Evolutionary conservation across 768 basidiomycete genomes (phyloP).

Genomic region (Termitomyces sp.): DNA sequence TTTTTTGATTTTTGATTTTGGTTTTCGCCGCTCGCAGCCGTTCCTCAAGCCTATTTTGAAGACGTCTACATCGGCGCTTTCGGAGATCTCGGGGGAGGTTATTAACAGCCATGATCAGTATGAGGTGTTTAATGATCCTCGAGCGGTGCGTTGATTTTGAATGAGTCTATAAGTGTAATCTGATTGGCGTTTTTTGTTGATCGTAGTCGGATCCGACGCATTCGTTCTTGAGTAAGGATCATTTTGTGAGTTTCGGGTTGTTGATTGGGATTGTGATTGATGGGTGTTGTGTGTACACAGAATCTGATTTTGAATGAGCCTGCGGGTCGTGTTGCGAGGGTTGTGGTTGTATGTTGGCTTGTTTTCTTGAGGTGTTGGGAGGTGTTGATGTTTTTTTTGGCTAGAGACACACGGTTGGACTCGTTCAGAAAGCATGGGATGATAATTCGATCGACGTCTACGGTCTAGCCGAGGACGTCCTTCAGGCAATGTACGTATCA

Average conservation of each 20-base stretch:
- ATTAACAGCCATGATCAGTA: constrained; percentile 81
- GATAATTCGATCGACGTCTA: constrained; percentile 57
- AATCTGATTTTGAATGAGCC: constrained; percentile 82
- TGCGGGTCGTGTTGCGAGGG: constrained; percentile 69
- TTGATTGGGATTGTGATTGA: background rate
- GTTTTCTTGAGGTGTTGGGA: background rate
- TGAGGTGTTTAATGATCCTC: constrained; percentile 82
- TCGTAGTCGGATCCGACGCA: constrained; percentile 80
- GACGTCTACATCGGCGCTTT: constrained; percentile 61
- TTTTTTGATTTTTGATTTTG: background rate
- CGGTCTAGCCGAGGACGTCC: constrained; percentile 55
- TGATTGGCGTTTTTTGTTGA: background rate
- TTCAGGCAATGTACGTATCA: constrained; percentile 58
- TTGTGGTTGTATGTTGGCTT: constrained; percentile 51
- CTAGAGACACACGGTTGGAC: constrained; percentile 60
- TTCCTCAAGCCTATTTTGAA: constrained; percentile 78
- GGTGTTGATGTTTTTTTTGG: background rate
- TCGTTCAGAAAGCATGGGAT: constrained; percentile 83
- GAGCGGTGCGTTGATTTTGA: constrained; percentile 67
- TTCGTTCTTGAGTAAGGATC: constrained; percentile 86
- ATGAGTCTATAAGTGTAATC: too few species aligned
- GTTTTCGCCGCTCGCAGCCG: constrained; percentile 43
- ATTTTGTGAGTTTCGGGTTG: constrained; percentile 54
- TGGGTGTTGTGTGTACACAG: constrained; percentile 29
- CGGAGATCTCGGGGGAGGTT: constrained; percentile 67